Conservation (phyloP, 2,329 filamentous ascomycete species). For the Fusarium sp. region DNA sequence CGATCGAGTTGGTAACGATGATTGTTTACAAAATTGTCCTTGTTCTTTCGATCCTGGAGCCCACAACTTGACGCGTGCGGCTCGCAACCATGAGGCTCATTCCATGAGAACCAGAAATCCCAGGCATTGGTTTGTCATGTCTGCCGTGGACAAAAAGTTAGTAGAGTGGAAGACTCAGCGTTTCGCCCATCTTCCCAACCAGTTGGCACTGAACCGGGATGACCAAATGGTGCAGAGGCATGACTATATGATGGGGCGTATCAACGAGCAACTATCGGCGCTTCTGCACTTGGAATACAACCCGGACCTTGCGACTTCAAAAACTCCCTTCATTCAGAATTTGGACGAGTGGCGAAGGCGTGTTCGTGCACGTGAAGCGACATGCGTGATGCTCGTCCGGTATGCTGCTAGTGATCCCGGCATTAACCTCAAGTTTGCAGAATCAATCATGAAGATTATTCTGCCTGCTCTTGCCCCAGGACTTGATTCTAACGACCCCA, state of each 20-base stretch:
- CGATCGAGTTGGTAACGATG: not conserved
- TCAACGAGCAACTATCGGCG: not conserved
- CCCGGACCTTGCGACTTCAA: not conserved
- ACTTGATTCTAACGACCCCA: not conserved
- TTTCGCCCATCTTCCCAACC: slow-evolving; percentile 14
- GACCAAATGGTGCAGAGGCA: not conserved
- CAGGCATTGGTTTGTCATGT: slow-evolving; percentile 3
- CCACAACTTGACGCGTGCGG: slow-evolving; percentile 30
- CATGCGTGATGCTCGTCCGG: slow-evolving; percentile 3
- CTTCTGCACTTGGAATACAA: slow-evolving; percentile 8
- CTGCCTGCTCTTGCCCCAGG: slow-evolving; percentile 23
- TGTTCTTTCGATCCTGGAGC: slow-evolving; percentile 11
- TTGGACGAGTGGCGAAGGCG: slow-evolving; percentile 1
- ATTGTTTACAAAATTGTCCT: slow-evolving; percentile 11
- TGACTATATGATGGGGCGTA: not conserved
- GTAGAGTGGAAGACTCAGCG: not conserved
- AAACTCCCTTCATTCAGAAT: not conserved
- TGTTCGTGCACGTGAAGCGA: not conserved
- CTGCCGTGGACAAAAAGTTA: not conserved
- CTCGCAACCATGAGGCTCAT: slow-evolving; percentile 21
- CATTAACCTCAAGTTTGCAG: slow-evolving; percentile 19
- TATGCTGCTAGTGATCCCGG: slow-evolving; percentile 29
- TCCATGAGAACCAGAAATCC: not conserved
- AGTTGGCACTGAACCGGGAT: slow-evolving; percentile 15
- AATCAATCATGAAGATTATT: slow-evolving; percentile 20